Percentiles rank a stretch among this genome's conserved stretches.
These are phyloP conservation scores for Astragalus glycyphyllos DNA, from an alignment of 306 rosid genomes.

Conservation along the genomic window DNA sequence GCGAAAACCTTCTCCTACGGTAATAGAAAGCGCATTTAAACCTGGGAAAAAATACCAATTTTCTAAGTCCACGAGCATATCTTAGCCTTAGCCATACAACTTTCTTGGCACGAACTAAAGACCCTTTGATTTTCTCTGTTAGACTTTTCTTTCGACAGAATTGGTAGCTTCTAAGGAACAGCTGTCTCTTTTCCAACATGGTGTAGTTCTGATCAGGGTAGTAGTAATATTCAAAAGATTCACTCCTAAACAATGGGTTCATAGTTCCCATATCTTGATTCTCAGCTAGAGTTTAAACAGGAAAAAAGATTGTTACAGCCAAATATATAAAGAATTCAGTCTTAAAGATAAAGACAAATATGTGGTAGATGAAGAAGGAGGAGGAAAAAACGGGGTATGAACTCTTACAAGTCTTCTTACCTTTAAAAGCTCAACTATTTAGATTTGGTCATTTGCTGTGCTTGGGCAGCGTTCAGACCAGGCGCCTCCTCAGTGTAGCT, in stretches of 20 bases:
- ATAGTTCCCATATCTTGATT: constrained; percentile 35
- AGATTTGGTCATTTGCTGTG: no score
- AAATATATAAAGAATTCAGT: background rate
- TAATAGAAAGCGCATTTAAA: constrained; percentile 58
- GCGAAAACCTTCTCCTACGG: constrained; percentile 67
- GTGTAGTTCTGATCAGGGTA: constrained; percentile 49
- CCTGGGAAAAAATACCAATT: constrained; percentile 51
- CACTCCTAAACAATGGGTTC: constrained; percentile 58
- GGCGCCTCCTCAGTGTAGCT: constrained; percentile 54
- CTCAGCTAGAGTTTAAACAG: constrained; percentile 30
- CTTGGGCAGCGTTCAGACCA: constrained; percentile 37
- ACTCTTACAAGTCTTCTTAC: background rate
- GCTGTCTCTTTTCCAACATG: constrained; percentile 78
- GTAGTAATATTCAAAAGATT: constrained; percentile 51
- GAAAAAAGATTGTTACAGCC: background rate
- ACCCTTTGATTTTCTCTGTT: constrained; percentile 67
- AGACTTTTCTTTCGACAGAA: constrained; percentile 71
- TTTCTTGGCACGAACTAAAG: constrained; percentile 61
- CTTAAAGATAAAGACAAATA: constrained; percentile 9
- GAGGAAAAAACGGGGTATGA: background rate
- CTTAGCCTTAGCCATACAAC: constrained; percentile 66
- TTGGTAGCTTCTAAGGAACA: constrained; percentile 87
- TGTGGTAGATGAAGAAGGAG: background rate
- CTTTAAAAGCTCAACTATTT: constrained; percentile 38
- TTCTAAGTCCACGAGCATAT: constrained; percentile 50